Evolutionary conservation across 2,329 filamentous ascomycete species (phyloP).

Genomic region (Orbilia javanica): DNA sequence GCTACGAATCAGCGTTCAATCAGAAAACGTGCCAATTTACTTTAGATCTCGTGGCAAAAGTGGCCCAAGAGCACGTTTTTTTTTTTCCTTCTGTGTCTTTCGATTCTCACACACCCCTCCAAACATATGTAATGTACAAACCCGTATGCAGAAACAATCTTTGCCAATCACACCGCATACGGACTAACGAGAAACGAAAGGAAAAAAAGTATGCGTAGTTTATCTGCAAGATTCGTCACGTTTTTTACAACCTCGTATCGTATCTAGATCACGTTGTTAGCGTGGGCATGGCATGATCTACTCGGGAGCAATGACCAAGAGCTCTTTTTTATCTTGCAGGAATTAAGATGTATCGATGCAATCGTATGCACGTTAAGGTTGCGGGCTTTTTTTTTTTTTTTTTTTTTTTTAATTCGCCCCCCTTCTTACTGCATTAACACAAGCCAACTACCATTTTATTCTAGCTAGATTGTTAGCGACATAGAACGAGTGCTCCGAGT

Average conservation of each 20-base stretch:
- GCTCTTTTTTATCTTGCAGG: conserved; percentile 8
- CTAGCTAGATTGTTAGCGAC: background rate
- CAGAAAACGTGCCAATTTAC: conserved; percentile 24
- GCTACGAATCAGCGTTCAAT: conserved; percentile 3
- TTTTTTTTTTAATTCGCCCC: background rate
- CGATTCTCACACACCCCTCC: background rate
- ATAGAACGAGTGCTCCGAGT: background rate
- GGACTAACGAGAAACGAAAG: background rate
- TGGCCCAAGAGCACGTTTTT: conserved; percentile 36
- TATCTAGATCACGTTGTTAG: conserved; percentile 56
- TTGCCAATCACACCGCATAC: conserved; percentile 21
- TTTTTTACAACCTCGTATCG: conserved; percentile 40
- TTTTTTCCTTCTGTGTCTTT: background rate
- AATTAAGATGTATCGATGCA: background rate
- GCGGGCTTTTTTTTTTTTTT: background rate
- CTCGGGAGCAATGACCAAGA: background rate
- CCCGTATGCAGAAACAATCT: conserved; percentile 13
- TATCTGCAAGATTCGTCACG: conserved; percentile 57
- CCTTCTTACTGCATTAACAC: background rate
- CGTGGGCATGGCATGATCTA: conserved; percentile 43
- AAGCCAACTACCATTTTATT: background rate
- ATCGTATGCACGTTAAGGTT: conserved; percentile 15
- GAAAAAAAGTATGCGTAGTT: background rate
- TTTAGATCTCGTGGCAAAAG: conserved; percentile 46
- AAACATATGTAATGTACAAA: background rate